phyloP scores from a whole-genome alignment of 345 rosid species.

The Turritis glabra region DNA sequence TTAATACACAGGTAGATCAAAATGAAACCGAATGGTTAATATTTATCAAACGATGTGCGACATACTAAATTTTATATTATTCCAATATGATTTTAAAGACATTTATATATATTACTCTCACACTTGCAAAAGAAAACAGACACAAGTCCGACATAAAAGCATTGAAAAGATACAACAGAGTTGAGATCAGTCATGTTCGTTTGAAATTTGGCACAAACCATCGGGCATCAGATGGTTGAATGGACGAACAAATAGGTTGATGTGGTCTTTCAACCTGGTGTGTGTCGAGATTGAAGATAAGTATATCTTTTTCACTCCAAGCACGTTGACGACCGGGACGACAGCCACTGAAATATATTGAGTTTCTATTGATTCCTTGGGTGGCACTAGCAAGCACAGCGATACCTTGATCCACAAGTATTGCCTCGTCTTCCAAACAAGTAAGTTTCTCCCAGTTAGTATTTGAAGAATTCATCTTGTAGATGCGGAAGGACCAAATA shows the following conservation, averaged over 20 bases:
- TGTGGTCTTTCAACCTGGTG: conserved; percentile 10
- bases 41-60: too few species aligned
- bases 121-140: not conserved
- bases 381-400: not conserved
- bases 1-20: too few species aligned
- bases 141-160: not conserved
- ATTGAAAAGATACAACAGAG: not conserved
- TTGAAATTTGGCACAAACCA: conserved; percentile 9
- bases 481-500: not conserved
- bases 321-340: not conserved
- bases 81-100: too few species aligned
- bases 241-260: not conserved
- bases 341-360: not conserved
- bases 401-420: not conserved
- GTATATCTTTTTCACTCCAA: conserved; percentile 14
- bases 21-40: too few species aligned
- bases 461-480: not conserved
- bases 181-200: not conserved
- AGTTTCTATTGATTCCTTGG: not conserved
- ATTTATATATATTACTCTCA: too few species aligned
- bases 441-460: not conserved
- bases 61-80: too few species aligned
- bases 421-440: conserved; percentile 6
- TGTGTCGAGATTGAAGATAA: not conserved
- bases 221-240: not conserved